A percentile compares a stretch with the other conserved stretches of the same genome.
Conservation (phyloP, 441 rosid genomes). For the Corymbia citriodora region DNA sequence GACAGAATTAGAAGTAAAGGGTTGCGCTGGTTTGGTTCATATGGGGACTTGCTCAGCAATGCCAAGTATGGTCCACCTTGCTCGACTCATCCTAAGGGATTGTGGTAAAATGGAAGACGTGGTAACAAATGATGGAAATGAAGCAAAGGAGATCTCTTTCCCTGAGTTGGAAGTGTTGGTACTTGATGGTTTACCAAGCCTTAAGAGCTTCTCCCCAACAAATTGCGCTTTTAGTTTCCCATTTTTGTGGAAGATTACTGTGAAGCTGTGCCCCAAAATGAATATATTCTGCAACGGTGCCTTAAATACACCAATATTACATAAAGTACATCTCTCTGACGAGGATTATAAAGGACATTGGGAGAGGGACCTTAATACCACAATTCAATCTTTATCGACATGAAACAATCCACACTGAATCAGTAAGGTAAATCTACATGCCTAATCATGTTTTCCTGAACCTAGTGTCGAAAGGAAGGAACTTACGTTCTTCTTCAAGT, state of each 20-base stretch:
- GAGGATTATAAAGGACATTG: background rate
- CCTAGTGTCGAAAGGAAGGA: too few relatives aligned
- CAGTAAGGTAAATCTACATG: background rate
- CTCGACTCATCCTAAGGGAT: background rate
- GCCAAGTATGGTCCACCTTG: background rate
- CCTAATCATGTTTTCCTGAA: fast-evolving
- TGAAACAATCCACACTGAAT: fast-evolving
- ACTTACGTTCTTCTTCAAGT: too few relatives aligned
- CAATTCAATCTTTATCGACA: background rate
- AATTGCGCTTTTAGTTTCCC: background rate
- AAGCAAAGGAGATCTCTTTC: background rate
- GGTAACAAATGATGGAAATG: background rate
- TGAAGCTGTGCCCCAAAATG: background rate
- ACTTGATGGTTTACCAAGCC: background rate
- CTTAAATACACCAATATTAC: background rate
- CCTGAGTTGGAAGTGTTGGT: too few relatives aligned
- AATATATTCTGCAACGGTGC: background rate
- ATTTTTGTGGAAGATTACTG: background rate
- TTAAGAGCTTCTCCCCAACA: background rate
- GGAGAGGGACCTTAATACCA: background rate
- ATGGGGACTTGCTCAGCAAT: background rate
- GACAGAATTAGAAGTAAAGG: too few relatives aligned
- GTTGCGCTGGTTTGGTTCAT: background rate
- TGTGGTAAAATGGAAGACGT: background rate
- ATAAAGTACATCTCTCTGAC: background rate